Base-by-base conservation (phyloP, 371 early-diverging fungal species). In the Mortierella sp. region DNA sequence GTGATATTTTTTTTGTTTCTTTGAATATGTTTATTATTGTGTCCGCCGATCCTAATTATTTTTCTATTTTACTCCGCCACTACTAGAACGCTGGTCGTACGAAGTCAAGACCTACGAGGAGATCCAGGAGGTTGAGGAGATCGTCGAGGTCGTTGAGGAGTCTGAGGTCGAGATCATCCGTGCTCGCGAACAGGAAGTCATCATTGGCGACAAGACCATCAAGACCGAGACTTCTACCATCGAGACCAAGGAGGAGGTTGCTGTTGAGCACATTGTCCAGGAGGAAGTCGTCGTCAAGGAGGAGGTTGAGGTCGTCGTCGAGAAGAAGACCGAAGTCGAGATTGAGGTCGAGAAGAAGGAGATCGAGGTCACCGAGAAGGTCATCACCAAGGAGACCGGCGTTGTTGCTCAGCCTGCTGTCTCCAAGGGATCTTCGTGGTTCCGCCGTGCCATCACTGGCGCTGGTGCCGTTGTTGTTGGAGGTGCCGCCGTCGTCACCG, bases 51-150 rank as follows among this genome's bases (percentile, higher is more conserved):
- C n/a, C n/a, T n/a, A 11, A 7, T 23, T 51, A 14, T 9, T 18
- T 57, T 46, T 46, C 9, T 46, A 12, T 46, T 16, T 46, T 16
- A 9, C 16, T 46, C 11, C n/a, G 12, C 16, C 16, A 9, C 46
- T n/a, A 37, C 26, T 48, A 64, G 57, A 61, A 9, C 16, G 25
- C n/a, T 67, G 53, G 55, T 65, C 61, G 43, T 74, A 68, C 43
- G 53, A 68, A 48, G 29, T 62, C 51, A 48, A 74, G 62, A 61
- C 61, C 16, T 68, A 68, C 52, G 68, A 74, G 68, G 60, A 64
- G 29, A 55, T 57, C 30, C 68, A 74, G 66, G 60, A 44, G 0
- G 29, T 23, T 23, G 74, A 68, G 52, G 64, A 68, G 28, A 16
- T 64, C 45, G 74, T 64, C 55, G 74, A 68, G 58, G 46, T 59